Conservation (phyloP, 1,284 basidiomycete genomes). For the Cryptococcus depauperatus region DNA sequence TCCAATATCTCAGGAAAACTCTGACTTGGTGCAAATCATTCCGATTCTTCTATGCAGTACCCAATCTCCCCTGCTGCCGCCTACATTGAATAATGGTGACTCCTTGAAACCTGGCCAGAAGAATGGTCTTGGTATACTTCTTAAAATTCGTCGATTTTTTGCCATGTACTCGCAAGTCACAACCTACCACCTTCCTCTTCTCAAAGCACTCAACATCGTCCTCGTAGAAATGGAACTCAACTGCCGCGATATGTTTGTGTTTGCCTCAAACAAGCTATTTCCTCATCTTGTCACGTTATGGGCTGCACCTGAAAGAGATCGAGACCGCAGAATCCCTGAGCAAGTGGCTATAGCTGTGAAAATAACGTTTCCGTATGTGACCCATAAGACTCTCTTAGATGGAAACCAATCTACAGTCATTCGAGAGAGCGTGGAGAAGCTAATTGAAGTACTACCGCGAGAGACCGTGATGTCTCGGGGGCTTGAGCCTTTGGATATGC, state of each 20-base stretch:
- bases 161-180: slow-evolving; percentile 55
- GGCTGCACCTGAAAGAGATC: slow-evolving; percentile 50
- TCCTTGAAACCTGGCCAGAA: slow-evolving; percentile 15
- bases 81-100: slow-evolving; percentile 5
- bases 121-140: slow-evolving; percentile 54
- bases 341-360: slow-evolving; percentile 57
- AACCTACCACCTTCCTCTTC: slow-evolving; percentile 63
- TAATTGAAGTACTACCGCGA: slow-evolving; percentile 49
- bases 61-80: slow-evolving; percentile 29
- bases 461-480: slow-evolving; percentile 61
- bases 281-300: slow-evolving; percentile 60
- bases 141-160: slow-evolving; percentile 61
- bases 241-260: slow-evolving; percentile 52
- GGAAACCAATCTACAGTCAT: slow-evolving; percentile 20
- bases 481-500: slow-evolving; percentile 50
- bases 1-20: slow-evolving; percentile 45
- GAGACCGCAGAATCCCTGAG: slow-evolving; percentile 59
- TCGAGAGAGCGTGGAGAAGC: slow-evolving; percentile 51
- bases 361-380: slow-evolving; percentile 63
- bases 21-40: slow-evolving; percentile 50
- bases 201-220: slow-evolving; percentile 59
- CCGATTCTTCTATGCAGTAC: slow-evolving; percentile 57
- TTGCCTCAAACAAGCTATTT: slow-evolving; percentile 58
- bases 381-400: slow-evolving; percentile 30
- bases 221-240: slow-evolving; percentile 69